Conservation (phyloP, 1,139 yeast genomes). For the Hanseniaspora uvarum region DNA sequence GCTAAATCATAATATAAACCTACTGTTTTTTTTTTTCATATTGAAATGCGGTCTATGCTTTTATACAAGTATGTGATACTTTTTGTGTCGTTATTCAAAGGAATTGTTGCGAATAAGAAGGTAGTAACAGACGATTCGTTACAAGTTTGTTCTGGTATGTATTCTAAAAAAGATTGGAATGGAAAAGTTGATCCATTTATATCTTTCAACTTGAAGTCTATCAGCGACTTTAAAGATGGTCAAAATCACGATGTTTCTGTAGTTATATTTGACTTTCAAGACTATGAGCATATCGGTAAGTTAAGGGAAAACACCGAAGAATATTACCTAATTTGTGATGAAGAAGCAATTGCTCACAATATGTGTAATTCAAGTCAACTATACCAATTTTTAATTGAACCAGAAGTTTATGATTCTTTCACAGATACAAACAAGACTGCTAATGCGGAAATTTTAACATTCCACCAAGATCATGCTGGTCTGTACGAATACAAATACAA, state of each 20-base stretch:
- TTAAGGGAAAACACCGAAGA: constrained; percentile 24
- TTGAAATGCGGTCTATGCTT: neutral
- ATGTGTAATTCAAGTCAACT: constrained; percentile 47
- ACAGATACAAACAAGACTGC: constrained; percentile 37
- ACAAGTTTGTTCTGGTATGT: constrained; percentile 83
- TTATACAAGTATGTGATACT: neutral
- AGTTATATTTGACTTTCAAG: constrained; percentile 75
- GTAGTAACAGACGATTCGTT: constrained; percentile 40
- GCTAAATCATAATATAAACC: too few relatives aligned
- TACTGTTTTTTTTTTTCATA: neutral
- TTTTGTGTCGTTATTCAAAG: neutral
- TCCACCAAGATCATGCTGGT: constrained; percentile 48
- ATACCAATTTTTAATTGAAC: constrained; percentile 52
- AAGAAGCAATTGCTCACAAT: constrained; percentile 47
- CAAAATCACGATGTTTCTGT: constrained; percentile 45
- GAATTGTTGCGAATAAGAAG: constrained; percentile 41
- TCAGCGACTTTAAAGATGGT: constrained; percentile 29
- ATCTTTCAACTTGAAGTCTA: constrained; percentile 40
- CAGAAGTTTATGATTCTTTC: constrained; percentile 30
- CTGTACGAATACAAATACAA: constrained; percentile 52
- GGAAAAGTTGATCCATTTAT: constrained; percentile 62
- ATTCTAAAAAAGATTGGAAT: constrained; percentile 78
- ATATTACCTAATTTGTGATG: constrained; percentile 64
- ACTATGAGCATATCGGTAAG: constrained; percentile 58
- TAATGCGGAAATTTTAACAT: constrained; percentile 42